A percentile compares a stretch with the other conserved stretches of the same genome.
These are phyloP conservation scores for Carex parvula DNA, from an alignment of 176 grass and related monocot genomes.

Conservation along the genomic window DNA sequence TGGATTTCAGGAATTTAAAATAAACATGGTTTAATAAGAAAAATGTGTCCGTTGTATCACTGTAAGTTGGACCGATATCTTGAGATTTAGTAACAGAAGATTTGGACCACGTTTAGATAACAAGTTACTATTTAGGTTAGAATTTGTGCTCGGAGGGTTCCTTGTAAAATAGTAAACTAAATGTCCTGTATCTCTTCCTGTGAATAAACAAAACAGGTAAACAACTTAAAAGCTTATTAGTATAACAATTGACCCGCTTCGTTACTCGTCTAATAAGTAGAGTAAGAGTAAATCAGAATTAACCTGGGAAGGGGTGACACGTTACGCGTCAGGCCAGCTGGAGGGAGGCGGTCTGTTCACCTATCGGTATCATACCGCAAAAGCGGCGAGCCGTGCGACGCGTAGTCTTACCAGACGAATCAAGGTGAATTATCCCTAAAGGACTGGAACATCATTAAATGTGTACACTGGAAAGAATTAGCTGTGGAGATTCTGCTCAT, in stretches of 20 bases:
- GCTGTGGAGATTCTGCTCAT: neutral
- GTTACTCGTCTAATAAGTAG: neutral
- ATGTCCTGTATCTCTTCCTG: neutral
- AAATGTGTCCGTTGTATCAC: neutral
- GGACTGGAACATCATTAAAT: neutral
- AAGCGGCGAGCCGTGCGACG: neutral
- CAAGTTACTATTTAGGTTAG: constrained; percentile 14
- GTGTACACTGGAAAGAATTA: neutral
- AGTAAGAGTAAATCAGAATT: neutral
- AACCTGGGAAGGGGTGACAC: neutral
- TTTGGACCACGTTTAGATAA: neutral
- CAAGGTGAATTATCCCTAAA: neutral
- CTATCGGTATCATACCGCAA: constrained; percentile 4
- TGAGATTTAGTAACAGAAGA: neutral
- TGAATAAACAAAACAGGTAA: neutral
- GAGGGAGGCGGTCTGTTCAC: constrained; percentile 4
- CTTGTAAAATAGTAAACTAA: neutral
- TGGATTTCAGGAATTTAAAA: neutral
- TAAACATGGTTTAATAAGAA: neutral
- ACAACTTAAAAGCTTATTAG: neutral
- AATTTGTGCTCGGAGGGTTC: neutral
- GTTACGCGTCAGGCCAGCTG: constrained; percentile 23
- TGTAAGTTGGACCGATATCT: neutral
- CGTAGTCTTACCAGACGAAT: neutral
- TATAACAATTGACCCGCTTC: neutral